Evolutionary conservation across 1,139 yeast species (phyloP), one percentile per base, ranked within the genome.

Genomic region (Saccharomyces hybrid): DNA sequence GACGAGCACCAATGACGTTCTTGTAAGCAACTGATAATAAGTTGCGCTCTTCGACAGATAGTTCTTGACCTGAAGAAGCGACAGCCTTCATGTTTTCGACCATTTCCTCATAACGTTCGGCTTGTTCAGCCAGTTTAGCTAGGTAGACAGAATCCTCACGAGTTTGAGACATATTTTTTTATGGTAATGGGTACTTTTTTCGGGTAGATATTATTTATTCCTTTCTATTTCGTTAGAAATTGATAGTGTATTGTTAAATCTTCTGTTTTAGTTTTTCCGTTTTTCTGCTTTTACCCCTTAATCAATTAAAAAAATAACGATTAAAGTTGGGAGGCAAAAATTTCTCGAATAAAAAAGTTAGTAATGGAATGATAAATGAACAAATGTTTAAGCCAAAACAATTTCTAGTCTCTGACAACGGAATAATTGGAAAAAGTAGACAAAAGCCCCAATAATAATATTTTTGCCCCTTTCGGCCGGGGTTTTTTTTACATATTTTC

Each of bases 31-130:
- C 98, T 38, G 97, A 89, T 69, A 93, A 82, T 68, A 93, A 81
- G 76, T 93, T 93, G 77, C 99, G 91, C 79, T 93, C 99, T 78
- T 93, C 99, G 63, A 93, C 97, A 46, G 95, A 86, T 68, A 93
- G 80, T 75, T 91, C 98, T 75, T 89, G 91, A 61, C 97, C 97
- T 50, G 95, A 82, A 49, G 96, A 86, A 64, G 97, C 97, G 71
- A 93, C 98, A 57, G 89, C 88, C 76, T 91, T 91, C 98, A 93
- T 93, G 78, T 88, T 88, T 75, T 90, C 97, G 67, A 93, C 98
- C 98, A 90, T 91, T 78, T 95, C 99, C 78, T 93, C 99, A 75
- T 93, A 93, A 77, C 99, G 95, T 80, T 93, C 99, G 70, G 98
- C 98, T 80, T 93, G 98, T 79, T 93, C 99, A 69, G 98, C 97